Evolutionary conservation across 1,284 basidiomycete species (phyloP).

Genomic region (Ceratorhiza oryzae-sativae): DNA sequence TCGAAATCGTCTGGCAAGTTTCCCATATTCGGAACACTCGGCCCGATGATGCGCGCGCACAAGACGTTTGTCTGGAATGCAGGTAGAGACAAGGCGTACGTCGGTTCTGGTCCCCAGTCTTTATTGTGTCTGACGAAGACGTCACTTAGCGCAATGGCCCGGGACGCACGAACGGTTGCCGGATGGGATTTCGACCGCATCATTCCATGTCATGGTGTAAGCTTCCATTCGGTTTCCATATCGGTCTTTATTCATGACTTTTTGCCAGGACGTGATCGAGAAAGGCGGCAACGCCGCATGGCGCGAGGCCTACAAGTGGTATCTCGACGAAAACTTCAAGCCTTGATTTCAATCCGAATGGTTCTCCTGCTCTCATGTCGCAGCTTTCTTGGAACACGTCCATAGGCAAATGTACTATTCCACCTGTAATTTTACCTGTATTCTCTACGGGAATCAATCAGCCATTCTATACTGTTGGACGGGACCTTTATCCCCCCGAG

Average conservation of each 20-base stretch:
- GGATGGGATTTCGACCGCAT: slow-evolving; percentile 89
- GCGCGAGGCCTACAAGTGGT: slow-evolving; percentile 54
- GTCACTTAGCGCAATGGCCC: slow-evolving; percentile 68
- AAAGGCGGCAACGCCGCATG: slow-evolving; percentile 73
- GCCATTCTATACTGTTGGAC: too few relatives aligned
- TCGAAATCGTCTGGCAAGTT: slow-evolving; percentile 58
- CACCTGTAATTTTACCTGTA: not conserved
- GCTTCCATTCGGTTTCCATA: slow-evolving; percentile 46
- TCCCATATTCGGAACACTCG: slow-evolving; percentile 59
- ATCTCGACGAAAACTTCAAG: slow-evolving; percentile 42
- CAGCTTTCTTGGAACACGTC: not conserved
- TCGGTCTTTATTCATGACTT: slow-evolving; percentile 24
- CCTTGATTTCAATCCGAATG: not conserved
- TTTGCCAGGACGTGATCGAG: slow-evolving; percentile 80
- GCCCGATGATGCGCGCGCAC: slow-evolving; percentile 69
- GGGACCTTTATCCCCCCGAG: too few relatives aligned
- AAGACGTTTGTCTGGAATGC: slow-evolving; percentile 60
- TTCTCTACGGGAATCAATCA: too few relatives aligned
- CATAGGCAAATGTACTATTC: not conserved
- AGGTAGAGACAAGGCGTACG: slow-evolving; percentile 68
- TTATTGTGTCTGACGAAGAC: not conserved
- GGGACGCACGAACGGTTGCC: slow-evolving; percentile 73
- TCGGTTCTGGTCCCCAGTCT: slow-evolving; percentile 39
- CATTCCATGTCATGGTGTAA: slow-evolving; percentile 91
- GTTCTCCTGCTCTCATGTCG: not conserved